Evolutionary conservation across 805 yeast genomes (phyloP).

Genomic region (Wickerhamiella qilinensis): DNA sequence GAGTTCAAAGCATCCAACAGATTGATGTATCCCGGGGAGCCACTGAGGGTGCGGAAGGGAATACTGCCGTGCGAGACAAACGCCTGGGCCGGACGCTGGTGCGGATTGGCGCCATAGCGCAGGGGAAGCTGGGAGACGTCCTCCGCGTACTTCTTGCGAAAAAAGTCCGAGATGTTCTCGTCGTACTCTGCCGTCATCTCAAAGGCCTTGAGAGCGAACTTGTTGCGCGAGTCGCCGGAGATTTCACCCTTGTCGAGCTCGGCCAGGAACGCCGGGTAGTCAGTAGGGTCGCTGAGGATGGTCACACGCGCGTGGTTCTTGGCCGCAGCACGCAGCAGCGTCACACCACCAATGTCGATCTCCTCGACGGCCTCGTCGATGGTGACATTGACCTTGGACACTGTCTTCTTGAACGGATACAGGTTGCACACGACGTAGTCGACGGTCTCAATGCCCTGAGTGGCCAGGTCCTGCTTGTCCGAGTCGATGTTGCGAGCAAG

Average conservation of each 20-base stretch:
- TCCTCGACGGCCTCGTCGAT: constrained; percentile 97
- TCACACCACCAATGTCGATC: constrained; percentile 96
- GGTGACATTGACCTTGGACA: constrained; percentile 88
- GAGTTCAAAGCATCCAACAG: constrained; percentile 92
- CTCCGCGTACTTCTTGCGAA: constrained; percentile 93
- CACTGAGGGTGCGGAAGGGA: constrained; percentile 85
- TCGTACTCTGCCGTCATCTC: constrained; percentile 98
- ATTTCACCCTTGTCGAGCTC: constrained; percentile 67
- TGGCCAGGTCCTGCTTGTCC: constrained; percentile 76
- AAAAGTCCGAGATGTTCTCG: constrained; percentile 86
- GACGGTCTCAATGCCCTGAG: constrained; percentile 87
- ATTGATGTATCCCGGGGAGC: constrained; percentile 97
- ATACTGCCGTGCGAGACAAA: constrained; percentile 71
- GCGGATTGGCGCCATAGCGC: constrained; percentile 98
- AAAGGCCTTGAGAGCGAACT: constrained; percentile 86
- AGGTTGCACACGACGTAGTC: constrained; percentile 95
- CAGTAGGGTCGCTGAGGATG: constrained; percentile 85
- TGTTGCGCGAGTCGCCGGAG: constrained; percentile 57
- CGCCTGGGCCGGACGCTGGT: constrained; percentile 98
- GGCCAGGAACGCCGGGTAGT: constrained; percentile 72
- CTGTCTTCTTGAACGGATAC: constrained; percentile 96
- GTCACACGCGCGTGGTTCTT: constrained; percentile 95
- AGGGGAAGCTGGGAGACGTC: constrained; percentile 77
- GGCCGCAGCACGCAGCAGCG: constrained; percentile 95
- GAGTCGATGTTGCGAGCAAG: constrained; percentile 83